Conservation (phyloP, 148 eudicot species). For the Cornus suecica region DNA sequence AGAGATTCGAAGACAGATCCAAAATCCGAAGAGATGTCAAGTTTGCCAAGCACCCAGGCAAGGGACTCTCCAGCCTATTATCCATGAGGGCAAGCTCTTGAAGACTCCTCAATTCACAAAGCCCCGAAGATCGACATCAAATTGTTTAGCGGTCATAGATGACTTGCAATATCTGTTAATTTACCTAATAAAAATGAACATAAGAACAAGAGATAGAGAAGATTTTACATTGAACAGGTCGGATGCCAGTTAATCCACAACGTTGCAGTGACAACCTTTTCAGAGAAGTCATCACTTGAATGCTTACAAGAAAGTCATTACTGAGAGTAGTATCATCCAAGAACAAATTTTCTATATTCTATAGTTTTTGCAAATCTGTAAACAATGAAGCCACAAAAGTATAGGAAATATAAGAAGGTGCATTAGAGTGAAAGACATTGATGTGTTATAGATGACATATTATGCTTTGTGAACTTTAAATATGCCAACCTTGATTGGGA, state of each 20-base stretch:
- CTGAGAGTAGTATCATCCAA: no score
- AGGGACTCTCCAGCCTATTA: neutral
- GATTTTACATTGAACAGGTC: no score
- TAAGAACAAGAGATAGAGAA: neutral
- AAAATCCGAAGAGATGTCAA: neutral
- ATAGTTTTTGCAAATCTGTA: neutral
- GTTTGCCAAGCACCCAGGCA: slow-evolving; percentile 3
- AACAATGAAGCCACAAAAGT: no score
- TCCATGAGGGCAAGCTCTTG: neutral
- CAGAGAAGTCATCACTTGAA: no score
- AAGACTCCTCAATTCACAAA: neutral
- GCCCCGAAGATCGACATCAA: neutral
- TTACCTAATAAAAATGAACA: no score
- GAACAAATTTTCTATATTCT: neutral
- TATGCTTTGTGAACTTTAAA: no score
- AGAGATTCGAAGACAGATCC: neutral
- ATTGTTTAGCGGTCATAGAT: neutral
- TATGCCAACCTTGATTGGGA: neutral
- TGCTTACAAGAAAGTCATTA: no score
- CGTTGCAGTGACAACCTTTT: no score
- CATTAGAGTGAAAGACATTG: neutral
- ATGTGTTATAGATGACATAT: neutral
- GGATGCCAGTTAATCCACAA: no score
- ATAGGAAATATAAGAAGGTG: no score
- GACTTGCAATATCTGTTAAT: neutral